Base-by-base conservation (phyloP, 2,329 filamentous ascomycete genomes). In the Phaeophleospora eucalypticola region DNA sequence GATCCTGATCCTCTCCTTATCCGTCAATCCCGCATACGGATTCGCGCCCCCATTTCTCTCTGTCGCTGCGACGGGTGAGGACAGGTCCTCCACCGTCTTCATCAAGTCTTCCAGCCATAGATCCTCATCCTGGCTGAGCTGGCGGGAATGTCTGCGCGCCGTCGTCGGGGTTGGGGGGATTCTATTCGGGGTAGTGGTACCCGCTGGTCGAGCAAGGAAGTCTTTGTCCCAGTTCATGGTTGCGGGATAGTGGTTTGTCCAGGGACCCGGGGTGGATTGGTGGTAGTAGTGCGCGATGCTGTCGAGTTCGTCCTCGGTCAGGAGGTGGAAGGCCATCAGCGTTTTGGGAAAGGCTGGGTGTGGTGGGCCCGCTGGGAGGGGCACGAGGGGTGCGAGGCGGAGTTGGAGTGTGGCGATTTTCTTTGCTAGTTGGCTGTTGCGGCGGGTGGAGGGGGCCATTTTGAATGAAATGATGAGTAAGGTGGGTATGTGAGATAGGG, bases 261-360 rank as follows among this genome's bases (percentile, higher is more conserved):
- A 80, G n/a, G 64, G 61, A 48, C 71, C 71, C 1, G 79, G 80
- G 1, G 75, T 79, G 48, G 75, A 75, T 69, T 89, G 86, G 69
- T 86, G 83, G 71, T 89, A 89, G 68, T 85, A 87, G 55, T 76
- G 71, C 2, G 85, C 85, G 34, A 89, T 75, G 44, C 72, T 71
- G 68, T 89, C 85, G 45, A 88, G 80, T 67, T 89, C 75, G 21
- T 68, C 68, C 64, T 86, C 82, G 14, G 83, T 89, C 32, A 89
- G 76, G 24, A 89, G 80, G 77, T 84, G 87, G 68, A 86, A 87
- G 62, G 78, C 76, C 37, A 89, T 79, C 45, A 89, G 73, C 3
- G 80, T 86, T 16, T 62, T 60, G 1, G 86, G 86, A 65, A 86
- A 89, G 45, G 71, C 65, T 0, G 81, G 78, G 59, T 87, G 84